Base-by-base conservation (phyloP, 1,139 yeast genomes). In the Suhomyces maxii region DNA sequence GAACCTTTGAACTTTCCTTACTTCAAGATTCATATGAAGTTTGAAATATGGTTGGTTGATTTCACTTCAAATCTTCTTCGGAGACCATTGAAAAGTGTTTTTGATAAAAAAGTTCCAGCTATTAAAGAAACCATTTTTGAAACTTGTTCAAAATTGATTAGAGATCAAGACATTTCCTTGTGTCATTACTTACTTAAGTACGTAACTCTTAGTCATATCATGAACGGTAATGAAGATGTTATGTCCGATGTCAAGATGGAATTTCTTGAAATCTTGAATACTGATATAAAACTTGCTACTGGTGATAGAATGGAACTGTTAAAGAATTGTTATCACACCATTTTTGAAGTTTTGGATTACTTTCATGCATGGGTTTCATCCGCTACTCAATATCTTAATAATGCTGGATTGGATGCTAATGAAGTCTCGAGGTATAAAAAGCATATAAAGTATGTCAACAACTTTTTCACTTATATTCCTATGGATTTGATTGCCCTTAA, bases 291-390 rank as follows among this genome's bases (percentile, higher is more conserved):
- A 11, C 57, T 67, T 0, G 47, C 58, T 8, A 76, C 79, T 13
- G 80, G 83, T 28, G 82, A 80, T 48, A 66, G 77, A 18, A 59
- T 66, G 7, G 90, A 85, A 53, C 80, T 78, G 50, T 59, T 85
- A 47, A 80, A 82, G 53, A 71, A 80, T 43, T 84, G 89, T 52
- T 85, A 83, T 57, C 86, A 86, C 51, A 74, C 89, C 0, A 78
- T 91, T 0, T 89, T 93, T 57, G 81, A 83, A 32, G 82, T 91
- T 3, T 69, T 91, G 35, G 99, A 95, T 58, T 90, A 91, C 59
- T 80, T 91, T 49, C 82, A 84, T 50, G 89, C 87, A 53, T 90
- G 97, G 96, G 59, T 62, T 10, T 71, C 79, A 1, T 61, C 67
- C 3, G 72, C 75, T 3, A 63, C 70, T 0, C 72, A 70, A 36